A percentile compares a stretch with the other conserved stretches of the same genome.
These are phyloP conservation scores for Raddia guianensis DNA, from an alignment of 176 grass and related monocot genomes.

Conservation along the genomic window DNA sequence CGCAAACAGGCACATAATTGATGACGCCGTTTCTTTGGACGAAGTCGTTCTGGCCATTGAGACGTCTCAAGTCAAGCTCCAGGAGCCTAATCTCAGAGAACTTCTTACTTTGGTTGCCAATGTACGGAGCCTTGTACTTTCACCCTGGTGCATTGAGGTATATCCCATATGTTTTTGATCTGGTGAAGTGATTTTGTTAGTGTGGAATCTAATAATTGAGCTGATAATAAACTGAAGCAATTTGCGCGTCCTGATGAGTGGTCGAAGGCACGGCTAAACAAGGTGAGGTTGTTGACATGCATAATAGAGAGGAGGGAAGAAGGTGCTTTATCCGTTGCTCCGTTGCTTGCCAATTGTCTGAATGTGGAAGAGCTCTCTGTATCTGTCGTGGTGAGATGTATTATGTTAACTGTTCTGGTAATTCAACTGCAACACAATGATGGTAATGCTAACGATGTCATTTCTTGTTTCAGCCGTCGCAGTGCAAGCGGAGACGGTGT, in stretches of 20 bases:
- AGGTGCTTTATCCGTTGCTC: constrained; percentile 48
- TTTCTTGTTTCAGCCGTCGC: constrained; percentile 39
- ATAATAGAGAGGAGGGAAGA: constrained; percentile 54
- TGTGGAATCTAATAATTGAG: constrained; percentile 8
- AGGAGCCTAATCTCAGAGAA: constrained; percentile 38
- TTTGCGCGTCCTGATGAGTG: constrained; percentile 37
- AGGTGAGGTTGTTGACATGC: constrained; percentile 46
- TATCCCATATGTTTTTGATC: constrained; percentile 15
- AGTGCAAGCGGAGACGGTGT: constrained; percentile 41
- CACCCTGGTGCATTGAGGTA: constrained; percentile 76
- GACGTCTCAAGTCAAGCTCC: constrained; percentile 43
- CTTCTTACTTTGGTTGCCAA: constrained; percentile 51
- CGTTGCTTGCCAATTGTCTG: constrained; percentile 48
- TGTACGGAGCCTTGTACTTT: constrained; percentile 45
- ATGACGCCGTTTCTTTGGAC: constrained; percentile 30
- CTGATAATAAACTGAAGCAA: constrained; percentile 44
- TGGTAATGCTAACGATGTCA: background rate
- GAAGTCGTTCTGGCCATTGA: constrained; percentile 43
- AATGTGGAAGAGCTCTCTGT: constrained; percentile 53
- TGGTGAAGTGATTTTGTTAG: background rate
- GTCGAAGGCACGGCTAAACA: constrained; percentile 34
- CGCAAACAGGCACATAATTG: constrained; percentile 42
- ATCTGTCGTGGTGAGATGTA: constrained; percentile 52
- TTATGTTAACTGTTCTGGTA: constrained; percentile 8
- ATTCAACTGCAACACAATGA: background rate